Percentiles rank a stretch among this genome's conserved stretches.
These are phyloP conservation scores for Afroboletus lepidellus DNA, from an alignment of 1,284 basidiomycete genomes.

Conservation along the genomic window DNA sequence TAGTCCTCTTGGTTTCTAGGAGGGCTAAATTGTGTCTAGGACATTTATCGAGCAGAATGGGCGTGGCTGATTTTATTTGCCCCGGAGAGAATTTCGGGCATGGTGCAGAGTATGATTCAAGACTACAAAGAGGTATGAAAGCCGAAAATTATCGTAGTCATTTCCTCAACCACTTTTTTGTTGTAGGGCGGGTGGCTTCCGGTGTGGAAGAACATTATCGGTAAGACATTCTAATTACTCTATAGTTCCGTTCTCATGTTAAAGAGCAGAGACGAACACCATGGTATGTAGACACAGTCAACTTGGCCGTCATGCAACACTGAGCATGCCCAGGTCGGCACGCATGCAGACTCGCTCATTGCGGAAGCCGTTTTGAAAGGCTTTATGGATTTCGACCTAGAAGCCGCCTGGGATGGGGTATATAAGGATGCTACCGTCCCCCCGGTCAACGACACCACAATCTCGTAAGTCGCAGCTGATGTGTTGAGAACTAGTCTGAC, in stretches of 20 bases:
- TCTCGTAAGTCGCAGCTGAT: conserved; percentile 39
- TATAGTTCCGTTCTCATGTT: not conserved
- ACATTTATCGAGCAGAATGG: conserved; percentile 79
- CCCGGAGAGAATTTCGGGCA: conserved; percentile 70
- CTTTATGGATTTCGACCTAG: conserved; percentile 59
- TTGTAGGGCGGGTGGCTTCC: conserved; percentile 77
- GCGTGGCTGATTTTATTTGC: conserved; percentile 76
- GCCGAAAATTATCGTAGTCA: not conserved
- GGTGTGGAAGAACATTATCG: conserved; percentile 91
- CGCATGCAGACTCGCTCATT: conserved; percentile 78
- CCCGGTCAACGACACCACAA: conserved; percentile 59
- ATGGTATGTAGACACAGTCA: conserved; percentile 45
- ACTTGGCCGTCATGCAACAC: not conserved
- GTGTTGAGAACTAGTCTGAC: conserved; percentile 11
- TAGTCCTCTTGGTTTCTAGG: not conserved
- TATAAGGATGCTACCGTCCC: conserved; percentile 73
- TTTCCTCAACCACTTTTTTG: conserved; percentile 1
- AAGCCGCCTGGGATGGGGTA: conserved; percentile 73
- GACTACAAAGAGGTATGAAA: conserved; percentile 64
- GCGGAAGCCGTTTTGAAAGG: conserved; percentile 76
- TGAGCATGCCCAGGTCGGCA: conserved; percentile 52
- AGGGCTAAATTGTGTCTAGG: conserved; percentile 39
- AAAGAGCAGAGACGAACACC: conserved; percentile 62
- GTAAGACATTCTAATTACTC: conserved; percentile 34
- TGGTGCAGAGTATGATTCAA: conserved; percentile 79